phyloP scores from a whole-genome alignment of 164 flowering plant genomes.

The Vitis vinifera region ASM3070453v1 NC_081817.1:16217001-16217500 shows the following conservation, averaged over 20 bases:
- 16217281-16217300: too few species aligned
- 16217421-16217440: too few species aligned
- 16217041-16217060: conserved; percentile 95
- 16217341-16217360: too few species aligned
- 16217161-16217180: conserved; percentile 79
- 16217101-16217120: conserved; percentile 90
- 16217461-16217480: too few species aligned
- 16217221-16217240: neutral
- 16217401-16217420: too few species aligned
- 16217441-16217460: too few species aligned
- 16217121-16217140: conserved; percentile 80
- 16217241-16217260: neutral
- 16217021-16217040: conserved; percentile 97
- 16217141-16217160: conserved; percentile 82
- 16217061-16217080: conserved; percentile 89
- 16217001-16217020: neutral
- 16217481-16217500: too few species aligned
- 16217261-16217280: too few species aligned
- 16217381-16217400: too few species aligned
- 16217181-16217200: conserved; percentile 71
- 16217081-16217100: conserved; percentile 97
- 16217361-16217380: too few species aligned
- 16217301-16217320: too few species aligned
- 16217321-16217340: too few species aligned
- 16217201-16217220: conserved; percentile 93